Base-by-base conservation (phyloP, 306 rosid genomes). In the Inga leiocalycina region DNA sequence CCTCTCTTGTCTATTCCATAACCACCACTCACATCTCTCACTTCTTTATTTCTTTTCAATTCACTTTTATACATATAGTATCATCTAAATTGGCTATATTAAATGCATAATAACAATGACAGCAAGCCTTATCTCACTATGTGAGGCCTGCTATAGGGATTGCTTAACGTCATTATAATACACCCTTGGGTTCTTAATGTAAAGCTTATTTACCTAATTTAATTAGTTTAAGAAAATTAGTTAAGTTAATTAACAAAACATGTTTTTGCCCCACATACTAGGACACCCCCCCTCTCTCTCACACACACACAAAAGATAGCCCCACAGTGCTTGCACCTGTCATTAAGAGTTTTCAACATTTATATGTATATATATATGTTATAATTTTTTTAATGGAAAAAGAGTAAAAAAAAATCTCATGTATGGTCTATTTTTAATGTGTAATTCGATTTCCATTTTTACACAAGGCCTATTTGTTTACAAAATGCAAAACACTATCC, bases 111-210 rank as follows among this genome's bases (percentile, higher is more conserved):
- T 32, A 32, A 37, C 41, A 5, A 37, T 37, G 6, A 35, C 39
- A 37, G 0, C 0, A 37, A 39, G 43, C 8, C 1, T 39, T 39
- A 6, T 39, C 8, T 0, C 0, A 39, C 1, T 39, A 39, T 0
- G 0, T 39, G 8, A 1, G 43, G 8, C 6, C 1, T 37, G 1
- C 8, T 37, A 37, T 39, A 39, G 6, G 1, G 1, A 39, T 39
- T 39, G 8, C 8, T 39, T 39, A 39, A 39, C 8, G 1, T 39
- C 43, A 5, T 39, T 6, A 6, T 39, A 39, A 39, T 39, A 5
- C 43, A 39, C 8, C 8, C 0, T 6, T 6, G 0, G 4, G 0
- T 15, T 15, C 6, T 48, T 48, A 11, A 48, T 3, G 1, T 13
- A 48, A 48, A 4, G 4, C 0, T 15, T 48, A 48, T 48, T 48